Base-by-base conservation (phyloP, 2,329 filamentous ascomycete genomes). In the Dactylellina cionopaga region DNA sequence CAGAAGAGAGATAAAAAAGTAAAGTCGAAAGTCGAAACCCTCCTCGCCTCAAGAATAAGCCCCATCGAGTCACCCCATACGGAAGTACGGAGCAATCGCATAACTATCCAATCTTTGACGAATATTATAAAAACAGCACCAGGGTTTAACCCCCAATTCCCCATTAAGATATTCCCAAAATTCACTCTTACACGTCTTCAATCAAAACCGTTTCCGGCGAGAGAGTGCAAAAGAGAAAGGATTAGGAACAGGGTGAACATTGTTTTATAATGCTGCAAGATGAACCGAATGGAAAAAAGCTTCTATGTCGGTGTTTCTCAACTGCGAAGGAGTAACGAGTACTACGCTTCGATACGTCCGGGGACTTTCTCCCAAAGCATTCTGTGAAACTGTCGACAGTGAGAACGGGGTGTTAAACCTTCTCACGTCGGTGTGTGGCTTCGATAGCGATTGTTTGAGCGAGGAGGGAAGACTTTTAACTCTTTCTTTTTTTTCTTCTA, bases 331-430 rank as follows among this genome's bases (percentile, higher is more conserved):
- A 78, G 80, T 71, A 77, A 79, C 81, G 56, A 62, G 25, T 46
- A 11, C 15, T 47, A 11, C 7, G 83, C 85, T 85, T 86, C 83
- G 89, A 41, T 59, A 65, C 59, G 93, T 97, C 94, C 94, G 94
- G 94, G 94, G 94, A 98, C 94, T 98, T 98, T 98, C 94, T 96
- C 94, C 94, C 92, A 95, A 97, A 97, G 93, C 93, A 80, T 78
- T 75, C 77, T 80, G 56, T 80, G 78, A 78, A 17, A 9, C 39
- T 25, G 47, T 33, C 47, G 75, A 78, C 79, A 78, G 78, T n/a
- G n/a, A n/a, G n/a, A n/a, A 78, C 74, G 76, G 77, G 76, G 80
- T 79, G 77, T 79, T 78, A 78, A 81, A 78, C 78, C 79, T 79
- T 87, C 85, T 90, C 92, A 85, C 90, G 92, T 96, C 84, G 90